phyloP scores from a whole-genome alignment of 164 flowering plant species.

The Umbilicus rupestris region DNA sequence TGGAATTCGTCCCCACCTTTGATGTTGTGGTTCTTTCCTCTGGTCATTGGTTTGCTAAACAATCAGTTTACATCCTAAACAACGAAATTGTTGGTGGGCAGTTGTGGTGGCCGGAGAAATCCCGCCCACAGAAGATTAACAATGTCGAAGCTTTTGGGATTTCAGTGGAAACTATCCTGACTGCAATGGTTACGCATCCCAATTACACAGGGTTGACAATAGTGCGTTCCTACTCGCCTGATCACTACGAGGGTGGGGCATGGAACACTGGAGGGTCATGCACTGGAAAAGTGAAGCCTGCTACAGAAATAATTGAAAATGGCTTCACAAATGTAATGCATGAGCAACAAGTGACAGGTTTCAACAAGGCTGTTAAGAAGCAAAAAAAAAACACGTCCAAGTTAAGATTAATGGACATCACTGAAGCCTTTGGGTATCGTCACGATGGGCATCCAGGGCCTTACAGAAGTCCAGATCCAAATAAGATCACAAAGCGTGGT shows the following conservation, averaged over 20 bases:
- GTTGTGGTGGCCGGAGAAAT: constrained; percentile 80
- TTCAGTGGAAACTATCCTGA: constrained; percentile 68
- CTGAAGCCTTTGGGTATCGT: constrained; percentile 58
- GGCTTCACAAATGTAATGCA: constrained; percentile 77
- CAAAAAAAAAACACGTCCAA: constrained; percentile 36
- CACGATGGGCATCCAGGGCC: constrained; percentile 98
- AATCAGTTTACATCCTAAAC: constrained; percentile 60
- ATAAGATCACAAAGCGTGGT: constrained; percentile 73
- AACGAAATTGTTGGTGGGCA: constrained; percentile 88
- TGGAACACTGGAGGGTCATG: constrained; percentile 99
- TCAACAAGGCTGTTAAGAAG: constrained; percentile 46
- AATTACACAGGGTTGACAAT: constrained; percentile 75
- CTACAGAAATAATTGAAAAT: constrained; percentile 45
- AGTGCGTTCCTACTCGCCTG: constrained; percentile 81
- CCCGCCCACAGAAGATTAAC: constrained; percentile 47
- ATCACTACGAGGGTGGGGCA: constrained; percentile 90
- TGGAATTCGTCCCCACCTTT: constrained; percentile 44
- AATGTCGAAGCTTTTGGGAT: constrained; percentile 73
- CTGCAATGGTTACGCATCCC: constrained; percentile 52
- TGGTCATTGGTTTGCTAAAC: constrained; percentile 97
- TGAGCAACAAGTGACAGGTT: constrained; percentile 66
- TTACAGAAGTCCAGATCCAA: constrained; percentile 73
- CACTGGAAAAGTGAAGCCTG: constrained; percentile 73
- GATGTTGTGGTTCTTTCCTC: constrained; percentile 86
- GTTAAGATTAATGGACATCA: constrained; percentile 75